Conservation (phyloP, 179 eudicot genomes). For the Dionaea muscipula region DNA sequence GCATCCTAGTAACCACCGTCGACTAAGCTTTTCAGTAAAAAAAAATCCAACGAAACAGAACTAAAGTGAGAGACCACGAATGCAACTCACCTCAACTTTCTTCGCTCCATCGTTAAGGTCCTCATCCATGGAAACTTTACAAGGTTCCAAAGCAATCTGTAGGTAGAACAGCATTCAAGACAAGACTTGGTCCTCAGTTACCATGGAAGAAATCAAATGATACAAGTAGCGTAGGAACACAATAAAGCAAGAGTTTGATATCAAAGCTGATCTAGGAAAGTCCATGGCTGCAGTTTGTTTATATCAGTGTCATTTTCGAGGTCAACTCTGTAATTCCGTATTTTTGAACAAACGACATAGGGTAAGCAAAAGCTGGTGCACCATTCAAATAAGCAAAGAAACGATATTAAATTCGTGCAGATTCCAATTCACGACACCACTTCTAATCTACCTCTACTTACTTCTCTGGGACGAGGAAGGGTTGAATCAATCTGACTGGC, state of each 20-base stretch:
- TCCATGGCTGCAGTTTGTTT: too few relatives aligned
- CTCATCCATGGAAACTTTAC: conserved; percentile 52
- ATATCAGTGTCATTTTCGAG: too few relatives aligned
- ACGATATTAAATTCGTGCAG: neutral
- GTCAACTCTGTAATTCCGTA: too few relatives aligned
- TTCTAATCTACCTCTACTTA: conserved; percentile 23
- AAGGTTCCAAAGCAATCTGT: conserved; percentile 62
- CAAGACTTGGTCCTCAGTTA: too few relatives aligned
- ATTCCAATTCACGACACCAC: neutral
- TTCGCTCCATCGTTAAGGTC: conserved; percentile 60
- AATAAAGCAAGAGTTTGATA: too few relatives aligned
- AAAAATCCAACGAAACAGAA: neutral
- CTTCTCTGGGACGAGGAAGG: conserved; percentile 49
- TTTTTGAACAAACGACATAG: too few relatives aligned
- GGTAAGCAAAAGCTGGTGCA: too few relatives aligned
- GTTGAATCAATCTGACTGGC: conserved; percentile 46
- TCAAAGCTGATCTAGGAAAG: too few relatives aligned
- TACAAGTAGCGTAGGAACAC: too few relatives aligned
- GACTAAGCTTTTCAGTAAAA: neutral
- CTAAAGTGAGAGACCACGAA: neutral
- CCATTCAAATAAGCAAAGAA: too few relatives aligned
- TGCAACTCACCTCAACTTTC: conserved; percentile 40
- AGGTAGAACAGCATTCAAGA: neutral
- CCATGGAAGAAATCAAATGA: too few relatives aligned
- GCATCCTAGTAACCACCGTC: conserved; percentile 26